Conservation (phyloP, 2,329 filamentous ascomycete genomes). For the Rasamsonia emersonii region DNA sequence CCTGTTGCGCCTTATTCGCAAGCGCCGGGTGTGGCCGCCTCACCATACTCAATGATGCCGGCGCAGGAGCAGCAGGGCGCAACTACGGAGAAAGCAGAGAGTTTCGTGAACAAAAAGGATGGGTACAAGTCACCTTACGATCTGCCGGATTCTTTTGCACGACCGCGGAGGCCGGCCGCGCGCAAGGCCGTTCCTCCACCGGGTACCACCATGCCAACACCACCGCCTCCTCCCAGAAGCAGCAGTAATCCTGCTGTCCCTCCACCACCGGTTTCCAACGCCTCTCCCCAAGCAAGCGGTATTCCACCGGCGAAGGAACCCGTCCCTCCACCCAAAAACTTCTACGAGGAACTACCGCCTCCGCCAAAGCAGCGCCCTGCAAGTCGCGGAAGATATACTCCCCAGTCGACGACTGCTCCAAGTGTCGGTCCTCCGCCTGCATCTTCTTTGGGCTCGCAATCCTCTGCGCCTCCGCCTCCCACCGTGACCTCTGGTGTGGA, state of each 20-base stretch:
- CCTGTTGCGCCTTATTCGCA: constrained; percentile 15
- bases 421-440: constrained; percentile 18
- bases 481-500: constrained; percentile 12
- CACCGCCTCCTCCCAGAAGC: constrained; percentile 52
- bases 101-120: constrained; percentile 87
- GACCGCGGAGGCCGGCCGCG: constrained; percentile 55
- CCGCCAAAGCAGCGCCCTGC: constrained; percentile 53
- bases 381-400: constrained; percentile 33
- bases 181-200: constrained; percentile 46
- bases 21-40: constrained; percentile 10
- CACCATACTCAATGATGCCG: constrained; percentile 13
- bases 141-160: constrained; percentile 73
- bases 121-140: constrained; percentile 95
- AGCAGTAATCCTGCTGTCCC: constrained; percentile 47
- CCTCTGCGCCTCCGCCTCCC: constrained; percentile 12
- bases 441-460: constrained; percentile 13
- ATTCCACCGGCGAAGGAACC: constrained; percentile 11
- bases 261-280: constrained; percentile 14
- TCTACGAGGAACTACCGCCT: constrained; percentile 71
- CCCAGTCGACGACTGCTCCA: constrained; percentile 21
- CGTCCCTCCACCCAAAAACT: constrained; percentile 39
- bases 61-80: constrained; percentile 18
- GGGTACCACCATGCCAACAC: constrained; percentile 33
- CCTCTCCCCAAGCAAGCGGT: constrained; percentile 25
- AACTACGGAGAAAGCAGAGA: constrained; percentile 53